A percentile compares a stretch with the other conserved stretches of the same genome.
Evolutionary conservation across 176 grass and related monocot species (phyloP).

Genomic region (Triticum turgidum): DNA sequence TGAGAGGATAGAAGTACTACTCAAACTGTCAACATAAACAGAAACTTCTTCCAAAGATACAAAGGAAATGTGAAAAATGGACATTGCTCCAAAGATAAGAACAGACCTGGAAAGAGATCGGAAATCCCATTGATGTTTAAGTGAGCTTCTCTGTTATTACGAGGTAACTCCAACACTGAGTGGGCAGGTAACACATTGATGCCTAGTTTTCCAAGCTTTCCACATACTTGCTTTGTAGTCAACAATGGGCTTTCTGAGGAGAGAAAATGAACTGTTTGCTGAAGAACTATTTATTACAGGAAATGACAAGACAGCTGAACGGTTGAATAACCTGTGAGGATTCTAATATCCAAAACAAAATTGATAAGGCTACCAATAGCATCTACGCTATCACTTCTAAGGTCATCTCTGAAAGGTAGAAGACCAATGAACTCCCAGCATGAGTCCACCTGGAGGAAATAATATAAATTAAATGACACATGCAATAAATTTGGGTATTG

Average conservation of each 20-base stretch:
- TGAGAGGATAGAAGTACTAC: not conserved
- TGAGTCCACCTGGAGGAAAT: slow-evolving; percentile 25
- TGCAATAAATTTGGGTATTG: not conserved
- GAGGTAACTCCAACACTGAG: slow-evolving; percentile 35
- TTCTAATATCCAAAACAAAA: slow-evolving; percentile 39
- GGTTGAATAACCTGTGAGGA: slow-evolving; percentile 38
- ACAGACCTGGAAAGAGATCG: slow-evolving; percentile 39
- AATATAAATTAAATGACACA: slow-evolving; percentile 14
- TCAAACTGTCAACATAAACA: slow-evolving; percentile 14
- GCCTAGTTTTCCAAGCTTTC: slow-evolving; percentile 47
- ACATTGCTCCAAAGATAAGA: not conserved
- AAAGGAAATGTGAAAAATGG: not conserved
- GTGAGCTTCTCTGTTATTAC: slow-evolving; percentile 31
- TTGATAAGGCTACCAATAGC: slow-evolving; percentile 31
- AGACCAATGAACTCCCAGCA: slow-evolving; percentile 47
- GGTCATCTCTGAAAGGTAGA: slow-evolving; percentile 52
- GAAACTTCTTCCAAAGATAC: slow-evolving; percentile 15
- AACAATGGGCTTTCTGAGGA: slow-evolving; percentile 38
- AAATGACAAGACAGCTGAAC: not conserved
- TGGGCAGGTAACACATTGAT: slow-evolving; percentile 39
- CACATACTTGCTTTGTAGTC: slow-evolving; percentile 42
- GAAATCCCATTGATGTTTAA: slow-evolving; percentile 34
- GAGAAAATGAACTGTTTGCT: slow-evolving; percentile 16
- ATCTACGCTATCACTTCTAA: slow-evolving; percentile 43
- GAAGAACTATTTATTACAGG: not conserved